Evolutionary conservation across 768 basidiomycete genomes (phyloP), one percentile per base, ranked within the genome.

Genomic region (Lyophyllum decastes): DNA sequence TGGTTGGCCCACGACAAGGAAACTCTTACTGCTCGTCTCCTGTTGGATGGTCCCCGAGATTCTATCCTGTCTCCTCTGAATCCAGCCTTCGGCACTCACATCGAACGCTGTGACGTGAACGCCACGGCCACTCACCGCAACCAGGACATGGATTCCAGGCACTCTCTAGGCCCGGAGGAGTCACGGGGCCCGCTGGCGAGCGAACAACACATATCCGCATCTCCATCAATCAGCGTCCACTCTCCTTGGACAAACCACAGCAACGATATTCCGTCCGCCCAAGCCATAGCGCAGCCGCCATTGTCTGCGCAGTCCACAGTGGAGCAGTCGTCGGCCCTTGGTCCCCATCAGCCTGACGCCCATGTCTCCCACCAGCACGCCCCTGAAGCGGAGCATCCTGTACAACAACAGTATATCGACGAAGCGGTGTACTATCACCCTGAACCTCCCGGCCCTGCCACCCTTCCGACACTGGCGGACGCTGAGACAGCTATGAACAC

Each of bases 401-500:
- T 45, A 12, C 33, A 30, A 16, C 49, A 30, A 24, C 55, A 51
- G 30, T 52, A 51, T 19, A 44, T 55, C n/a, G 33, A 55, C 2
- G 19, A 48, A 26, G 17, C 34, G 3, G 33, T 49, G 12, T 47
- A 47, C 22, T 55, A 55, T 40, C 22, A 55, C 35, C 54, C 54
- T 25, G 45, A 26, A 5, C 27, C 55, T 38, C 35, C 40, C 22
- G 33, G 19, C 11, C 55, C 48, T 26, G 25, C 38, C 2, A 12
- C 49, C 21, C 64, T 71, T 26, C 78, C 81, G 19, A 75, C 78
- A 49, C 65, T 78, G n/a, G 65, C 70, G 0, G 81, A 85, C 49
- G 85, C 81, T 2, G 81, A 87, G 49, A 77, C 78, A 10, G 80
- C 84, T 24, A 68, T 87, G 52, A 78, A 82, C 66, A 82, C 73